Evolutionary conservation across 106 monocot genomes (phyloP).

Genomic region (Allium sativum): DNA sequence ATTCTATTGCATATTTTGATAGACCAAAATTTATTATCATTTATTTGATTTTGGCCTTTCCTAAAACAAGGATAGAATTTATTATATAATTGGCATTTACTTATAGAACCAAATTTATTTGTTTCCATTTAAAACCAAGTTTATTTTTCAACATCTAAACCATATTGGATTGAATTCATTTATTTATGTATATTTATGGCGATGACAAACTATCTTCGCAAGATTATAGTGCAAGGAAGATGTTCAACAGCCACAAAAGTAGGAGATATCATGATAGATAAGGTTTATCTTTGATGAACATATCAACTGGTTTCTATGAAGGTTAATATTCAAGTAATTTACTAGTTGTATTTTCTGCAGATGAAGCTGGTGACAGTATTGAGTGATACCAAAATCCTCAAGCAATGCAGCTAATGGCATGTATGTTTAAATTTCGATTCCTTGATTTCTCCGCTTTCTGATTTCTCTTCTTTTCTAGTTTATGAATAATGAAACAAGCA

Average conservation of each 20-base stretch:
- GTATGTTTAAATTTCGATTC: neutral
- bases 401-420: slow-evolving; percentile 59
- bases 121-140: too few species aligned
- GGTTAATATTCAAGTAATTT: too few species aligned
- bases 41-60: too few species aligned
- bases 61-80: too few species aligned
- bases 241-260: slow-evolving; percentile 1
- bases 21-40: too few species aligned
- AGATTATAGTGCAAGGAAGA: slow-evolving; percentile 7
- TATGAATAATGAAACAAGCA: neutral
- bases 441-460: neutral
- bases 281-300: neutral
- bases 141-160: too few species aligned
- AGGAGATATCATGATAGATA: slow-evolving; percentile 4
- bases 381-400: slow-evolving; percentile 48
- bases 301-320: too few species aligned
- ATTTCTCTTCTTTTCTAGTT: neutral
- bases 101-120: too few species aligned
- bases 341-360: too few species aligned
- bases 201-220: slow-evolving; percentile 4
- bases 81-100: too few species aligned
- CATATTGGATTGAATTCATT: neutral
- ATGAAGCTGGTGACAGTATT: slow-evolving; percentile 48
- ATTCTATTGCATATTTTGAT: too few species aligned
- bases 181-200: neutral